These are phyloP conservation scores for Durio zibethinus DNA, from an alignment of 345 rosid genomes.

Conservation along the genomic window DNA sequence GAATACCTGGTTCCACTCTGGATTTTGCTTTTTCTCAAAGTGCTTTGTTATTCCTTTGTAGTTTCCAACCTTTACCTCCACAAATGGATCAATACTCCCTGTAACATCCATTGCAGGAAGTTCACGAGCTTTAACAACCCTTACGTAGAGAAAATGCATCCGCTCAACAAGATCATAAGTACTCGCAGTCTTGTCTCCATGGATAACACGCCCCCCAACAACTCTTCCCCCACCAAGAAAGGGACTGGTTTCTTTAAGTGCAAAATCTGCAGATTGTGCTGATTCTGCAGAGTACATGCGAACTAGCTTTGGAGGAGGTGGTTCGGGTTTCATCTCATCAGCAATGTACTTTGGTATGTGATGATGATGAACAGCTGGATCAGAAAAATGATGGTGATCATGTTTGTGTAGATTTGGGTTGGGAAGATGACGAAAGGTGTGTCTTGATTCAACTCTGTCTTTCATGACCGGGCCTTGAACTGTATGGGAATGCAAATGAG, in stretches of 20 bases:
- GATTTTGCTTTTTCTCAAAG: slow-evolving; percentile 81
- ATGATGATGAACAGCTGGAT: slow-evolving; percentile 42
- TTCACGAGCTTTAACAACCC: slow-evolving; percentile 95
- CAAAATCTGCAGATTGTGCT: slow-evolving; percentile 71
- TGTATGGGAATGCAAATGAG: slow-evolving; percentile 17
- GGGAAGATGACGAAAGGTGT: slow-evolving; percentile 83
- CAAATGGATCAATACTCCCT: slow-evolving; percentile 93
- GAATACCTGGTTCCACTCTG: slow-evolving; percentile 97
- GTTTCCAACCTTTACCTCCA: slow-evolving; percentile 87
- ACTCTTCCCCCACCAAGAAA: slow-evolving; percentile 91
- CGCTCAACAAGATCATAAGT: slow-evolving; percentile 98
- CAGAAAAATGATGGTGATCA: slow-evolving; percentile 42
- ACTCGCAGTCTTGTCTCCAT: slow-evolving; percentile 71
- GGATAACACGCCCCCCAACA: slow-evolving; percentile 83
- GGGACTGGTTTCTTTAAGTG: slow-evolving; percentile 90
- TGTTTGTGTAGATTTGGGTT: slow-evolving; percentile 49
- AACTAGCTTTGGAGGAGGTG: slow-evolving; percentile 65
- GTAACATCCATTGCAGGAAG: slow-evolving; percentile 87
- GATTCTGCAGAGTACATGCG: slow-evolving; percentile 65
- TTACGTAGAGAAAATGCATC: slow-evolving; percentile 89
- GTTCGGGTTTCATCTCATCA: slow-evolving; percentile 66
- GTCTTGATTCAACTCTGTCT: slow-evolving; percentile 41
- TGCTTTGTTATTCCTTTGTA: slow-evolving; percentile 90
- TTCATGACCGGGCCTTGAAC: slow-evolving; percentile 12
- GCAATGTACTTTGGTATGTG: slow-evolving; percentile 56